These are phyloP conservation scores for Cladophialophora immunda DNA, from an alignment of 2,329 filamentous ascomycete species.

Conservation along the genomic window DNA sequence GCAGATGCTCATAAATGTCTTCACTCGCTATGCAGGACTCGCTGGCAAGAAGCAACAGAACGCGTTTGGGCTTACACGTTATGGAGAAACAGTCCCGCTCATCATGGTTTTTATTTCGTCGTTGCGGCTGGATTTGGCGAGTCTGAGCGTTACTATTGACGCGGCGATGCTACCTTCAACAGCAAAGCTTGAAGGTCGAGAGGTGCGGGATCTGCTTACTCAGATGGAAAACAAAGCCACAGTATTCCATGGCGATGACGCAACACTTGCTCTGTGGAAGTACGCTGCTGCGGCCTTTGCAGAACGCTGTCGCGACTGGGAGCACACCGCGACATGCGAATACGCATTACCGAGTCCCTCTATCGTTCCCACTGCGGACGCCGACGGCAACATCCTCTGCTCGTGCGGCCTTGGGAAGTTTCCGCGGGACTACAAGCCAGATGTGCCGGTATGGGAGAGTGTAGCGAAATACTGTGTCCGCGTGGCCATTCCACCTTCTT, in stretches of 20 bases:
- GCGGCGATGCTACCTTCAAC: not conserved
- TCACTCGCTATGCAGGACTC: not conserved
- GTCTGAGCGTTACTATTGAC: not conserved
- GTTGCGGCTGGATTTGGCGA: not conserved
- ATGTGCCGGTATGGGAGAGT: not conserved
- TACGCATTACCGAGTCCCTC: not conserved
- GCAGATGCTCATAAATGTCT: not conserved
- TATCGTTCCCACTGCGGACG: not conserved
- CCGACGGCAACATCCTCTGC: not conserved
- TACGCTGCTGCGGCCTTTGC: not conserved
- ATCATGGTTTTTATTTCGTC: not conserved
- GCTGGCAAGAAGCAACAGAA: not conserved
- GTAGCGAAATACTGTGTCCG: not conserved
- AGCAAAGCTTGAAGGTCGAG: not conserved
- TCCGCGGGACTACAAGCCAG: not conserved
- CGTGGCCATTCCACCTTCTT: not conserved
- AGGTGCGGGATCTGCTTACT: not conserved
- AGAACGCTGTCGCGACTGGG: not conserved
- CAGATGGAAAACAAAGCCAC: not conserved
- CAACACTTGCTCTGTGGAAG: not conserved
- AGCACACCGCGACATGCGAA: not conserved
- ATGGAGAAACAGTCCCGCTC: not conserved
- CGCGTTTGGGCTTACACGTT: not conserved
- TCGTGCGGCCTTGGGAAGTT: not conserved
- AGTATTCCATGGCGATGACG: not conserved